These are phyloP conservation scores for Globisporangium cederbergense DNA, from an alignment of 352 stramenopile species.

Conservation along the genomic window DNA sequence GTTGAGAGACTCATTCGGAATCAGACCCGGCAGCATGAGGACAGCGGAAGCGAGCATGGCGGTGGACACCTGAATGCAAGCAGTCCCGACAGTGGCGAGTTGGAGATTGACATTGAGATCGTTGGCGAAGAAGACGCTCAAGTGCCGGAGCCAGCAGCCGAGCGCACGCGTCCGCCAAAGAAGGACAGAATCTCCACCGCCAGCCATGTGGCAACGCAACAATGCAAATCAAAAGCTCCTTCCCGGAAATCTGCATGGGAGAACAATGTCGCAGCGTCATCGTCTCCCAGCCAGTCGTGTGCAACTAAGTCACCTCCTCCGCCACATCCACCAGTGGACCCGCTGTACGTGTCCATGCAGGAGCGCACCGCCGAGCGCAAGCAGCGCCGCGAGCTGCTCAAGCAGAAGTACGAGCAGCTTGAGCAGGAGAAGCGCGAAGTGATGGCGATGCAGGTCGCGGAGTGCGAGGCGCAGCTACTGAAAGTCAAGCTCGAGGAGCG, in stretches of 20 bases:
- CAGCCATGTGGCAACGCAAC: background rate
- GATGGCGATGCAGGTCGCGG: slow-evolving; percentile 33
- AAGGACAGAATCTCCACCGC: no score
- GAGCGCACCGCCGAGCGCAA: slow-evolving; percentile 53
- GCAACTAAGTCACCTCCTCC: background rate
- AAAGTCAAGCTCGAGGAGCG: slow-evolving; percentile 41
- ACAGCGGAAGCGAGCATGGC: background rate
- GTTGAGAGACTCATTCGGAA: slow-evolving; percentile 36
- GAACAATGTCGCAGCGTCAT: background rate
- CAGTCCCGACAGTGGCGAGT: background rate
- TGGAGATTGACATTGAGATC: background rate
- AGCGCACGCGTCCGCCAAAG: background rate
- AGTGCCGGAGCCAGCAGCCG: background rate
- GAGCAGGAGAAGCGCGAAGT: slow-evolving; percentile 46
- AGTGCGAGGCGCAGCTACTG: slow-evolving; percentile 34
- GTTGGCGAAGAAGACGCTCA: background rate
- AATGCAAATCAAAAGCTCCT: background rate
- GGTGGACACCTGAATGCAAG: background rate
- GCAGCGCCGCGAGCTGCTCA: slow-evolving; percentile 45
- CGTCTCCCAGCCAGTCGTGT: background rate
- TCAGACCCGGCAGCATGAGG: slow-evolving; percentile 1
- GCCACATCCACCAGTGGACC: slow-evolving; percentile 20
- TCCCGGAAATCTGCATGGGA: background rate
- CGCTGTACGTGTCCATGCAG: slow-evolving; percentile 53
- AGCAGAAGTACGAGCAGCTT: slow-evolving; percentile 44